Evolutionary conservation across 495 filamentous ascomycete genomes (phyloP).

Genomic region (Hypoxylon trugodes): DNA sequence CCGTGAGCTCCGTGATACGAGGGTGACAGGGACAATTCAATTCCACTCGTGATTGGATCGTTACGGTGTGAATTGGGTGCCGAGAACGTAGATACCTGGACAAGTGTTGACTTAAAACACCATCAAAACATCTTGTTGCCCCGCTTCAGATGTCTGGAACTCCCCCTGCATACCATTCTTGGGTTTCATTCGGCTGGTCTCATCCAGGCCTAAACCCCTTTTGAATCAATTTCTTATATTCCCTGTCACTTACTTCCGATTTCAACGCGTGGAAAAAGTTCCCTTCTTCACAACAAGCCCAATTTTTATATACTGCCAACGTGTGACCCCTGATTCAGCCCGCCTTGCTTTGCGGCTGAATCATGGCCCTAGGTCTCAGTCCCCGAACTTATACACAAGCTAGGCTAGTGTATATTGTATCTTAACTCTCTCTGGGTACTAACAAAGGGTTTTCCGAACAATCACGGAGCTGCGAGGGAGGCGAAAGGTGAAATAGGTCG

Average conservation of each 20-base stretch:
- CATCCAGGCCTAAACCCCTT: neutral
- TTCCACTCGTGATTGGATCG: constrained; percentile 3
- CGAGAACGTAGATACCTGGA: neutral
- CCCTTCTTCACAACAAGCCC: neutral
- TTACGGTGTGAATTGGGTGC: neutral
- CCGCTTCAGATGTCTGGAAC: constrained; percentile 23
- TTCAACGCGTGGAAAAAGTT: neutral
- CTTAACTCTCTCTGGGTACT: no score
- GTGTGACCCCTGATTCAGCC: neutral
- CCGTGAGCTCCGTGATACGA: neutral
- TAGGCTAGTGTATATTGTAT: no score
- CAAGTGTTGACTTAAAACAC: constrained; percentile 22
- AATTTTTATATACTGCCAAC: neutral
- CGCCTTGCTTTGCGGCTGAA: constrained; percentile 16
- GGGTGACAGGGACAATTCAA: neutral
- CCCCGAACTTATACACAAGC: no score
- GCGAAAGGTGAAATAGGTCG: no score
- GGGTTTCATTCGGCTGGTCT: constrained; percentile 8
- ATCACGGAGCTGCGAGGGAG: no score
- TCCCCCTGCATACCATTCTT: constrained; percentile 24
- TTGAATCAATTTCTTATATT: neutral
- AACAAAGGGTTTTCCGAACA: no score
- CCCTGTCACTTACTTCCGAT: neutral
- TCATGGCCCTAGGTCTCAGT: neutral
- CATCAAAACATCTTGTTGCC: constrained; percentile 31